Base-by-base conservation (phyloP, 345 rosid species). In the Atalantia buxifolia region DNA sequence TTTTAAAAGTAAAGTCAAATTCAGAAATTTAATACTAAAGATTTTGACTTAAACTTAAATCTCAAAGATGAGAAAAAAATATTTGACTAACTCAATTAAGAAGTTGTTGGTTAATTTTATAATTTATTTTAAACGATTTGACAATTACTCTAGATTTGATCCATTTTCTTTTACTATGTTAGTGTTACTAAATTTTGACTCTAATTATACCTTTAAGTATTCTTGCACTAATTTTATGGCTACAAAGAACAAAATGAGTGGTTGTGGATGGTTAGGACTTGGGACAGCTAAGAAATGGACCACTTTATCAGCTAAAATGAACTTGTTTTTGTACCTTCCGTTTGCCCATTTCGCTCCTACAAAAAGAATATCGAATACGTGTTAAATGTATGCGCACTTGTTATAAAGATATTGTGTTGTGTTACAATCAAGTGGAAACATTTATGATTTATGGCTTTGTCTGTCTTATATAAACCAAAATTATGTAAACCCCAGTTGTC, bases 61-160 rank as follows among this genome's bases (percentile, higher is more conserved):
- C 6, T 0, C 6, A 33, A 33, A 33, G 1, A 40, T 40, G 13
- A 40, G 48, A 9, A 0, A 9, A 40, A 2, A 9, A 0, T 40
- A 0, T 40, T 40, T 40, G 13, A 40, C 0, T 12, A 42, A 10
- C 4, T 42, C 4, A 42, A 42, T 0, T 42, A 42, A 42, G 0
- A 4, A 12, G 16, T 42, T 42, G 16, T 42, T 42, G 16, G 12
- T 12, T 42, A 12, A 42, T 42, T 42, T 42, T 0, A 12, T 12
- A 42, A 42, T 42, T 42, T 42, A 42, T 10, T 42, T 42, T 1
- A 21, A 56, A 56, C 0, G 4, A 21, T 0, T 55, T 56, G 9
- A 21, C 1, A 7, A 56, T 18, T 22, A 18, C 10, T 56, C 0
- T 56, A 7, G 40, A 36, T 36, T 36, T 36, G 40, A 36, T 36